phyloP scores from a whole-genome alignment of 1,284 basidiomycete species.

The Ustilago esculenta region DNA sequence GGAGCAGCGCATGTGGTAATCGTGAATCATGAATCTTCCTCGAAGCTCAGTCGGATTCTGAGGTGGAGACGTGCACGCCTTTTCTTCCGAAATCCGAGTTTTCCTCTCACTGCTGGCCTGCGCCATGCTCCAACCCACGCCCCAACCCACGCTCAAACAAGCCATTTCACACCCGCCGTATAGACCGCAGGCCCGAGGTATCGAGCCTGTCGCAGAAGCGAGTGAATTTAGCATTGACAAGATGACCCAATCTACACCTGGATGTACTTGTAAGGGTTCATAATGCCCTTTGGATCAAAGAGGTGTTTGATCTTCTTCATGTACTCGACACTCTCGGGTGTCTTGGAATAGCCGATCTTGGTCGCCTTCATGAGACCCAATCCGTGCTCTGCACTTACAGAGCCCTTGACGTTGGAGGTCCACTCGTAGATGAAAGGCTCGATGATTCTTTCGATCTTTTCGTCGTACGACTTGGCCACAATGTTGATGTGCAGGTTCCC shows the following conservation, averaged over 20 bases:
- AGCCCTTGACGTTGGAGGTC: conserved; percentile 76
- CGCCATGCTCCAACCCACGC: too few relatives aligned
- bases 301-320: conserved; percentile 92
- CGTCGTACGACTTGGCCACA: conserved; percentile 82
- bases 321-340: conserved; percentile 78
- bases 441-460: conserved; percentile 83
- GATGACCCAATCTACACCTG: conserved; percentile 27
- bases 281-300: conserved; percentile 89
- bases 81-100: conserved; percentile 11
- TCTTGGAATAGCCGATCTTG: conserved; percentile 89
- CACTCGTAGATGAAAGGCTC: conserved; percentile 97
- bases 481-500: conserved; percentile 96
- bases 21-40: not conserved
- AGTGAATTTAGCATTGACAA: too few relatives aligned
- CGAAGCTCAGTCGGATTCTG: conserved; percentile 19
- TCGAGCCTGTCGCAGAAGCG: too few relatives aligned
- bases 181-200: too few relatives aligned
- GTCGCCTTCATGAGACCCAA: conserved; percentile 94
- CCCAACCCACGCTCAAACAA: too few relatives aligned
- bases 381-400: conserved; percentile 96
- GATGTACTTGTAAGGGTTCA: conserved; percentile 82
- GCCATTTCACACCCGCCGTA: too few relatives aligned
- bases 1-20: conserved; percentile 7
- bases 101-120: too few relatives aligned
- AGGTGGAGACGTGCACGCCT: conserved; percentile 3